phyloP scores from a whole-genome alignment of 2,329 filamentous ascomycete species.

The Nakataea oryzae region DNA sequence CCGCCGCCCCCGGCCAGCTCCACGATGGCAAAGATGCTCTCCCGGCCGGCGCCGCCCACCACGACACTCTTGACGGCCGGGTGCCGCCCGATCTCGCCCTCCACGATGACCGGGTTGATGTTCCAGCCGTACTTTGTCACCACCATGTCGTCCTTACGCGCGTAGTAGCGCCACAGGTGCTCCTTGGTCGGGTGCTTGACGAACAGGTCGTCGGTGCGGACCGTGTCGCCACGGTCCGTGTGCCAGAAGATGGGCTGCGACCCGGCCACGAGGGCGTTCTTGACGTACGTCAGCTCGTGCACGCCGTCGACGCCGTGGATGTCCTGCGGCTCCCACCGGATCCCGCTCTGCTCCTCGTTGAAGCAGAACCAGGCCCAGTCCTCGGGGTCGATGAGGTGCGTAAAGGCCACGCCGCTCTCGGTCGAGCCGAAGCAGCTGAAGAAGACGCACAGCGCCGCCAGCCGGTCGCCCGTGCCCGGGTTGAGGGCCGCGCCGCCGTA shows the following conservation, averaged over 20 bases:
- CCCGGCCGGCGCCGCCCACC: neutral
- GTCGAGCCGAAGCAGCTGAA: slow-evolving; percentile 3
- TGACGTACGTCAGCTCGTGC: neutral
- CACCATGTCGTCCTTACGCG: slow-evolving; percentile 2
- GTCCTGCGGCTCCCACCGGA: slow-evolving; percentile 1
- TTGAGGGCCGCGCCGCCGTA: slow-evolving; percentile 1
- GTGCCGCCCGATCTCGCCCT: neutral
- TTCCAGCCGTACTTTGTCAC: slow-evolving; percentile 2
- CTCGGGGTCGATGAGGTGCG: neutral
- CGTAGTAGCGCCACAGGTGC: slow-evolving; percentile 2
- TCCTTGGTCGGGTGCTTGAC: slow-evolving; percentile 1
- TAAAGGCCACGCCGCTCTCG: slow-evolving; percentile 1
- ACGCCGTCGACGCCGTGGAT: neutral
- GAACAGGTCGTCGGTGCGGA: slow-evolving; percentile 1
- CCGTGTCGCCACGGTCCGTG: slow-evolving; percentile 1
- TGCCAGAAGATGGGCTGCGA: slow-evolving; percentile 3
- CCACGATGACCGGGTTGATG: slow-evolving; percentile 1
- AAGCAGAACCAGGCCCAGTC: slow-evolving; percentile 2
- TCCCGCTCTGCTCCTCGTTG: slow-evolving; percentile 3
- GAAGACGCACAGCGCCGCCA: neutral
- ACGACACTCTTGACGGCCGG: neutral
- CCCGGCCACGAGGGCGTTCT: neutral
- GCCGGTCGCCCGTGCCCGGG: neutral
- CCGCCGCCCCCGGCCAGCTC: neutral
- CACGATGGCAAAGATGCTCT: slow-evolving; percentile 2